A percentile compares a stretch with the other conserved stretches of the same genome.
phyloP scores from a whole-genome alignment of 352 stramenopile species.

The Pelagophyceae sp. region DNA sequence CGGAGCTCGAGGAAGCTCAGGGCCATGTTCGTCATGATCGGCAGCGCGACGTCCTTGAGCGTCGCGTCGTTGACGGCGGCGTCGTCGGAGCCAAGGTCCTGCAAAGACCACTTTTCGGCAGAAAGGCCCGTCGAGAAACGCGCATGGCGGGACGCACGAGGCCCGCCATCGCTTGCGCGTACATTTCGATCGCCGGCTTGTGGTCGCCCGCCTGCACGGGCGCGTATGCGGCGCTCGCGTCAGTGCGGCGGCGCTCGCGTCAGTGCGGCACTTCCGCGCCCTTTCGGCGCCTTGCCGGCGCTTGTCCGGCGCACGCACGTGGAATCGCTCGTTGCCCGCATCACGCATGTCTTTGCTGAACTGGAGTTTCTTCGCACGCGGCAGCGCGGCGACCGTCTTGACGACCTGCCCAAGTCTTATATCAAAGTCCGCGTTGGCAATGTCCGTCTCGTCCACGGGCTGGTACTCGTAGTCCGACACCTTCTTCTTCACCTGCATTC shows the following conservation, averaged over 20 bases:
- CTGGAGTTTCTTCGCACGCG: background rate
- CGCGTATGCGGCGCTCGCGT: no score
- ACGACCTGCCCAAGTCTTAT: background rate
- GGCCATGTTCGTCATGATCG: constrained; percentile 13
- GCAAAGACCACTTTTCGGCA: background rate
- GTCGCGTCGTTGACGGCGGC: background rate
- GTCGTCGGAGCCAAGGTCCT: background rate
- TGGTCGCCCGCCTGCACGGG: background rate
- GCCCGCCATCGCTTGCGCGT: constrained; percentile 15
- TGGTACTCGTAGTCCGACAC: background rate
- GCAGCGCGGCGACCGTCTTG: background rate
- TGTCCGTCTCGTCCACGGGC: background rate
- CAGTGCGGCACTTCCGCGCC: no score
- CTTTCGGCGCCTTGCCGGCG: no score
- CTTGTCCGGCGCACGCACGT: no score
- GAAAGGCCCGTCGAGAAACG: no score
- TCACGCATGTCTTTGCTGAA: constrained; percentile 1
- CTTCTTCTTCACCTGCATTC: constrained; percentile 11
- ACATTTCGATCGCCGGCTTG: background rate
- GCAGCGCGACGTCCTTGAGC: background rate
- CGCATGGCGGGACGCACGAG: background rate
- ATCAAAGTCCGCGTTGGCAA: constrained; percentile 4
- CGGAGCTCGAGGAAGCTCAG: background rate
- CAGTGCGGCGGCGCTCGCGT: no score
- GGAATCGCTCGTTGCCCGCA: constrained; percentile 12